These are phyloP conservation scores for Plasmopara viticola DNA, from an alignment of 352 stramenopile genomes.

Conservation along the genomic window DNA sequence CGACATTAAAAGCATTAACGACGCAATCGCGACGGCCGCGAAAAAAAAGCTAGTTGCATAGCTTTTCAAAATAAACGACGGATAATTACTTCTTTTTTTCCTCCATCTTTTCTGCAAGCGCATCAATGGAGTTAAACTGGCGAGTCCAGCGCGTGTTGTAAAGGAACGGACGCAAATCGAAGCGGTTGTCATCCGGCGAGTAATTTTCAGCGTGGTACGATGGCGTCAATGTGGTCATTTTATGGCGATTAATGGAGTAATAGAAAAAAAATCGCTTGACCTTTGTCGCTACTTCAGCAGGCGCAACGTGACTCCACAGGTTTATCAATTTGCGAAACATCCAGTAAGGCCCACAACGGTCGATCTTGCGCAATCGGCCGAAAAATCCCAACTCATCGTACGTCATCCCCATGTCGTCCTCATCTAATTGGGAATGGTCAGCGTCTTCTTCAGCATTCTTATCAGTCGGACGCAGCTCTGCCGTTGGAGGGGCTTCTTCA, in stretches of 20 bases:
- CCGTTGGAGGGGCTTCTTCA: slow-evolving; percentile 91
- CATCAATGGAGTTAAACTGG: slow-evolving; percentile 94
- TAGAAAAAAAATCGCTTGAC: slow-evolving; percentile 98
- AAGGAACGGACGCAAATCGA: slow-evolving; percentile 97
- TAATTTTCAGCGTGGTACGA: slow-evolving; percentile 99
- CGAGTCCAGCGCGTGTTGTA: slow-evolving; percentile 94
- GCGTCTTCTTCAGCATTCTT: slow-evolving; percentile 49
- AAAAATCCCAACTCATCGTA: slow-evolving; percentile 97
- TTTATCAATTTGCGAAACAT: slow-evolving; percentile 89
- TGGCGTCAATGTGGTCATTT: slow-evolving; percentile 98
- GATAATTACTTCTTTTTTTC: slow-evolving; percentile 60
- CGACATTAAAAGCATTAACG: slow-evolving; percentile 32
- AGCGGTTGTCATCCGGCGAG: slow-evolving; percentile 98
- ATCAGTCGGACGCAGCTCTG: slow-evolving; percentile 91
- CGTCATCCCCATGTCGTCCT: slow-evolving; percentile 99
- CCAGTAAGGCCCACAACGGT: slow-evolving; percentile 91
- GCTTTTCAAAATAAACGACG: slow-evolving; percentile 5
- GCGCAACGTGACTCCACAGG: slow-evolving; percentile 84
- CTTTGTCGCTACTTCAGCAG: slow-evolving; percentile 74
- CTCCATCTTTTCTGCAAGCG: slow-evolving; percentile 71
- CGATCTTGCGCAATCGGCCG: slow-evolving; percentile 93
- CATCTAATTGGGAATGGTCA: slow-evolving; percentile 93
- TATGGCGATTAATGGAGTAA: slow-evolving; percentile 98
- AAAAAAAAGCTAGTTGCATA: slow-evolving; percentile 21
- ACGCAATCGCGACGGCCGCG: slow-evolving; percentile 26